Evolutionary conservation across 176 grass and related monocot genomes (phyloP).

Genomic region (Otatea glauca): DNA sequence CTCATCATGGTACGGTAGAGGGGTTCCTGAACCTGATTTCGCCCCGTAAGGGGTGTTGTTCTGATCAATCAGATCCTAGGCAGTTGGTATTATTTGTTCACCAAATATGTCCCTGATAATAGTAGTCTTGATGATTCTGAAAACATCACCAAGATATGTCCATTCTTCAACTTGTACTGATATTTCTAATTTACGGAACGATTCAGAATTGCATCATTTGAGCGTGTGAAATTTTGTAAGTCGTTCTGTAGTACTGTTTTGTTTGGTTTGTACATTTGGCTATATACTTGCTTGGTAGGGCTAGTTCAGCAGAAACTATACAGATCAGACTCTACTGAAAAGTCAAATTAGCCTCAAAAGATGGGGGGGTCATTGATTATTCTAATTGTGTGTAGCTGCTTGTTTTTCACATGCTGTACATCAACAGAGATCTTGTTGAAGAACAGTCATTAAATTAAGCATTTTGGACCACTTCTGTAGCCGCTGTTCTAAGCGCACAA

Average conservation of each 20-base stretch:
- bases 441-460: conserved; percentile 25
- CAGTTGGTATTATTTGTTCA: conserved; percentile 33
- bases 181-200: conserved; percentile 43
- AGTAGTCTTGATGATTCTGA: conserved; percentile 33
- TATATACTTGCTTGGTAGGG: conserved; percentile 21
- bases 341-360: conserved; percentile 20
- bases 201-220: conserved; percentile 4
- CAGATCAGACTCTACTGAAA: background rate
- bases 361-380: conserved; percentile 31
- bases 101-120: conserved; percentile 38
- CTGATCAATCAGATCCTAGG: conserved; percentile 43
- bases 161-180: conserved; percentile 41
- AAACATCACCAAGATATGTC: conserved; percentile 17
- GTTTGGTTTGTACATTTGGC: conserved; percentile 15
- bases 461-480: conserved; percentile 31
- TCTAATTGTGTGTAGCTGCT: conserved; percentile 25
- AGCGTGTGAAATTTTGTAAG: background rate
- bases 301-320: background rate
- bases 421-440: conserved; percentile 13
- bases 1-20: conserved; percentile 67
- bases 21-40: background rate
- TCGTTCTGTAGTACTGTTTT: background rate
- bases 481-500: background rate
- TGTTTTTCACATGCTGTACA: conserved; percentile 43
- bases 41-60: background rate